Evolutionary conservation across 2,329 filamentous ascomycete species (phyloP), one percentile per base, ranked within the genome.

Genomic region (Teratosphaeria pseudoeucalypti): DNA sequence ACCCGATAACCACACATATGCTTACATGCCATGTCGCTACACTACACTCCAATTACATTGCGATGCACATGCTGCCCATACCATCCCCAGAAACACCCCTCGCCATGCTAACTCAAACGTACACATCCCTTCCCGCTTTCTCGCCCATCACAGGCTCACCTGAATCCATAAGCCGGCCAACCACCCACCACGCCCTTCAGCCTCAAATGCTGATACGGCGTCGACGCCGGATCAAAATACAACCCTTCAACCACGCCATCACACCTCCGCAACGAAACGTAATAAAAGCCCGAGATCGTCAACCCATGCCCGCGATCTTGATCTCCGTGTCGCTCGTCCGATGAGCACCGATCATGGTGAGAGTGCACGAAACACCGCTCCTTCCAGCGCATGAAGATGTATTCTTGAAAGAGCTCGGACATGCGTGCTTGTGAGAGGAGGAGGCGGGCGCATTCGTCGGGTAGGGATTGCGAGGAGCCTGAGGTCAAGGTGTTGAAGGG

Each of bases 321-420:
- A 57, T 70, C 67, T 29, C 64, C 65, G 3, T 55, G 68, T 23
- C 65, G 58, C 32, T 66, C 64, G 52, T 55, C 54, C 3, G 58
- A 53, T 26, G 59, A 58, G 43, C 43, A 49, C n/a, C 16, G 43
- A 49, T 72, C 64, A 37, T 67, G 65, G 14, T n/a, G n/a, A 5
- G 56, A 34, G 34, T 54, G 53, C 27, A 80, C 75, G 61, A 80
- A 80, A 64, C 77, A 80, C 14, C 75, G 73, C 67, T 80, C 80
- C 67, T 82, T 82, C 80, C 80, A 82, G 32, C 80, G 74, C 80
- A 82, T 82, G 54, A 82, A 74, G 27, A 82, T 74, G 73, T 78
- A 82, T n/a, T 81, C 74, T 34, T 74, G 67, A 53, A 70, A 71
- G 16, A 81, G 67, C 23, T 72, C 65, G 26, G 70, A 66, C 62